phyloP scores from a whole-genome alignment of 163 green algal species.

The Chlamydomonas reinhardtii region DNA sequence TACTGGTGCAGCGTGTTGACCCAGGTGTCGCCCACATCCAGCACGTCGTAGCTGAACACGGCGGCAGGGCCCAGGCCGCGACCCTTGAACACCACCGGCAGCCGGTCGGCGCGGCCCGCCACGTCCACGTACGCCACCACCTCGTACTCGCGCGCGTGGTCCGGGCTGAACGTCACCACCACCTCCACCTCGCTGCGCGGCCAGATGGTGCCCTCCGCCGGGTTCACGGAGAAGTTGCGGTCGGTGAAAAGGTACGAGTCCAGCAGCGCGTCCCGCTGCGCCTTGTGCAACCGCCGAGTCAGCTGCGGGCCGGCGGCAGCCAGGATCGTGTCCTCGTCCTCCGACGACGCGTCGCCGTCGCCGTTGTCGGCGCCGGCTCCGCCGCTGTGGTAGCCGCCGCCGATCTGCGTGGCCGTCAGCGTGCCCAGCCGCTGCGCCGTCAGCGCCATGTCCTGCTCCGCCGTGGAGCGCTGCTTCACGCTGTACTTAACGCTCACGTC shows the following conservation, averaged over 20 bases:
- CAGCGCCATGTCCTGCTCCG: slow-evolving; percentile 29
- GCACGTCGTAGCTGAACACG: slow-evolving; percentile 81
- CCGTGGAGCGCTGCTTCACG: slow-evolving; percentile 42
- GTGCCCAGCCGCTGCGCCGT: slow-evolving; percentile 35
- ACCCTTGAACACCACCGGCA: slow-evolving; percentile 73
- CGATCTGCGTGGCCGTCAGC: not conserved
- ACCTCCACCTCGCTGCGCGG: slow-evolving; percentile 75
- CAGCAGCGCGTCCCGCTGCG: slow-evolving; percentile 46
- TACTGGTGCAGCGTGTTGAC: slow-evolving; percentile 83
- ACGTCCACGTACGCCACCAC: slow-evolving; percentile 74
- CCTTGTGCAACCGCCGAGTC: slow-evolving; percentile 40
- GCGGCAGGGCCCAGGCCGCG: slow-evolving; percentile 76
- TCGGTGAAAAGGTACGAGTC: slow-evolving; percentile 64
- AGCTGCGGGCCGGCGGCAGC: slow-evolving; percentile 2
- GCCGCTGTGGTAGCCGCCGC: not conserved
- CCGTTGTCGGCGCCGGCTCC: not conserved
- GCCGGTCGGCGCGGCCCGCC: slow-evolving; percentile 66
- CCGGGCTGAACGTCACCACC: slow-evolving; percentile 74
- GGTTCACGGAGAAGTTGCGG: slow-evolving; percentile 53
- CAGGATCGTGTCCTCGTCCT: slow-evolving; percentile 68
- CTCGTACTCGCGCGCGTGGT: slow-evolving; percentile 68
- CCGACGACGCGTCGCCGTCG: slow-evolving; percentile 45
- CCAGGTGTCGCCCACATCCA: slow-evolving; percentile 87
- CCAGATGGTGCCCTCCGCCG: slow-evolving; percentile 68
- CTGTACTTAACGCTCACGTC: slow-evolving; percentile 63